These are phyloP conservation scores for Cladosporium sp. DNA, from an alignment of 2,329 filamentous ascomycete genomes.

Conservation along the genomic window DNA sequence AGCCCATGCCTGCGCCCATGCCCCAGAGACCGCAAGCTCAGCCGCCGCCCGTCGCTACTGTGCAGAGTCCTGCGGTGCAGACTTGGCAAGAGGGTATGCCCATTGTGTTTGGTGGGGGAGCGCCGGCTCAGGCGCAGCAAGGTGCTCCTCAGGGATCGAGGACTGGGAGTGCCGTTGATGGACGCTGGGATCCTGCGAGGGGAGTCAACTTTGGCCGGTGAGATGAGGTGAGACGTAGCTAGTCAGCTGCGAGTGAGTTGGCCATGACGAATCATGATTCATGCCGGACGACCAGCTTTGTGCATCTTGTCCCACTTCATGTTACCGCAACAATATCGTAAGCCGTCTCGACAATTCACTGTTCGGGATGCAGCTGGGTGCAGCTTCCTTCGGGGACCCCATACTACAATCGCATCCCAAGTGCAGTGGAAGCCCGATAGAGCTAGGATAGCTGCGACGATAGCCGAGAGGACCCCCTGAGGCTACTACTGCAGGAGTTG, in stretches of 20 bases:
- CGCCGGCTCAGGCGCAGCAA: conserved; percentile 8
- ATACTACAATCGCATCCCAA: too few relatives aligned
- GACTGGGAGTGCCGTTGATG: conserved; percentile 21
- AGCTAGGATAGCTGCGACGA: too few relatives aligned
- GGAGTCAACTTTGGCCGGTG: conserved; percentile 29
- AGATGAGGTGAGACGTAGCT: background rate
- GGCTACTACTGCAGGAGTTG: too few relatives aligned
- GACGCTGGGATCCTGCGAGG: conserved; percentile 32
- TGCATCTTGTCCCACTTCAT: background rate
- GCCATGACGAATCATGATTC: background rate
- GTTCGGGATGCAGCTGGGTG: too few relatives aligned
- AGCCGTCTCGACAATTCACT: too few relatives aligned
- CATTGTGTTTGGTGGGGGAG: conserved; percentile 31
- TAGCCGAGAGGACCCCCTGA: too few relatives aligned
- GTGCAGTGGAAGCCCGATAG: too few relatives aligned
- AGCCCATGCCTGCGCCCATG: conserved; percentile 59
- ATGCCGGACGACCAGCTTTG: background rate
- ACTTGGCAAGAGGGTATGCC: conserved; percentile 40
- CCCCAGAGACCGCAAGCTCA: conserved; percentile 37
- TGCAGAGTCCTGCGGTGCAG: conserved; percentile 26
- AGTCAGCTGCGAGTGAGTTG: background rate
- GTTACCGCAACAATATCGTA: too few relatives aligned
- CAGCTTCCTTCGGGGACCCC: too few relatives aligned
- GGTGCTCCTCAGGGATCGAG: background rate
- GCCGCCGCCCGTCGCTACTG: conserved; percentile 36